phyloP scores from a whole-genome alignment of 768 basidiomycete genomes.

The Filobasidium wieringae region DNA sequence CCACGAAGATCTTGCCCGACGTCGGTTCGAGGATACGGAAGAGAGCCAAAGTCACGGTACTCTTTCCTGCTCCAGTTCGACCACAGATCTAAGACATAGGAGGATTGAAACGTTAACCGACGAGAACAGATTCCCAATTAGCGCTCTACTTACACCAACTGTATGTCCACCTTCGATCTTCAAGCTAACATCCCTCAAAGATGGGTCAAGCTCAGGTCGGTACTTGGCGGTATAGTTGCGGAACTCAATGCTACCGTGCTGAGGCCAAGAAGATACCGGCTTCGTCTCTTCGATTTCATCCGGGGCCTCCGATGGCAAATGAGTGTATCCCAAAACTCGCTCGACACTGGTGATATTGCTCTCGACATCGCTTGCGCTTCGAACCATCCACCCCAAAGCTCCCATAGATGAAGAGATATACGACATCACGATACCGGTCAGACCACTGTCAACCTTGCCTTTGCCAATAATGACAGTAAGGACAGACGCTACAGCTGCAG shows the following conservation, averaged over 20 bases:
- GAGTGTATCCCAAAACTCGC: slow-evolving; percentile 33
- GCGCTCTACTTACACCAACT: slow-evolving; percentile 20
- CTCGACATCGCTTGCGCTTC: slow-evolving; percentile 35
- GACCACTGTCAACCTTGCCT: slow-evolving; percentile 59
- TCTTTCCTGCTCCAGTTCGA: slow-evolving; percentile 38
- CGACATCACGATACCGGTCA: slow-evolving; percentile 73
- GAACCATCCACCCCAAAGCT: slow-evolving; percentile 42
- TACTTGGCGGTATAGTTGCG: slow-evolving; percentile 37
- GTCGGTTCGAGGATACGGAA: slow-evolving; percentile 51
- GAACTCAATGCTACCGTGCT: slow-evolving; percentile 32
- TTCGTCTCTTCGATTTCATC: slow-evolving; percentile 32
- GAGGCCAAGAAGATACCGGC: slow-evolving; percentile 24
- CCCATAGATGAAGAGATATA: slow-evolving; percentile 75
- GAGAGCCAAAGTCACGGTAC: slow-evolving; percentile 35
- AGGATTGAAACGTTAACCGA: background rate
- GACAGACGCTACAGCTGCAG: slow-evolving; percentile 57
- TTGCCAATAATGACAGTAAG: slow-evolving; percentile 59
- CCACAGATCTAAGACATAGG: slow-evolving; percentile 20
- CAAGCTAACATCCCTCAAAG: slow-evolving; percentile 32
- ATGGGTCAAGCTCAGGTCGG: slow-evolving; percentile 35
- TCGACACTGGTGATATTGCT: slow-evolving; percentile 35
- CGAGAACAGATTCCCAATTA: background rate
- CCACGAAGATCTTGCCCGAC: slow-evolving; percentile 64
- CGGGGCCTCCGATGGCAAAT: slow-evolving; percentile 33
- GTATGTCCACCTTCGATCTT: slow-evolving; percentile 37